Evolutionary conservation across 176 grass and related monocot species (phyloP).

Genomic region (Chrysopogon serrulatus): DNA sequence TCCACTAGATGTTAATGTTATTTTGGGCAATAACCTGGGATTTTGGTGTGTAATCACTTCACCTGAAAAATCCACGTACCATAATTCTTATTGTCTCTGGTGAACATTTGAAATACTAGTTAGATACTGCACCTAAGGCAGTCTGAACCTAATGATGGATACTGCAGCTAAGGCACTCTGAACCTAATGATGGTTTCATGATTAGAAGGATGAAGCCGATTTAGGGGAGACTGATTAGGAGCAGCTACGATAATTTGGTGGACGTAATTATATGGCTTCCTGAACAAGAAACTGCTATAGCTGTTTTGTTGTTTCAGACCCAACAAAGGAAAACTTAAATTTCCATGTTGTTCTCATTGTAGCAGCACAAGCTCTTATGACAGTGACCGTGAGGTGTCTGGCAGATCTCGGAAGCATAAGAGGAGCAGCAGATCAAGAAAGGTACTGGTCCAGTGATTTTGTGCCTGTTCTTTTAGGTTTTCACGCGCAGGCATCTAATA

Average conservation of each 20-base stretch:
- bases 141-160: too few species aligned
- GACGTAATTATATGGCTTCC: neutral
- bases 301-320: neutral
- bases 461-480: neutral
- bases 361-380: constrained; percentile 49
- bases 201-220: neutral
- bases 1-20: neutral
- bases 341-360: neutral
- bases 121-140: too few species aligned
- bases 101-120: neutral
- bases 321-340: neutral
- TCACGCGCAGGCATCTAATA: neutral
- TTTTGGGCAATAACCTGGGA: neutral
- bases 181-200: neutral
- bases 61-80: neutral
- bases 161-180: neutral
- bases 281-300: neutral
- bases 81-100: neutral
- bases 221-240: neutral
- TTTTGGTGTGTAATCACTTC: neutral
- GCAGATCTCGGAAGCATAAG: constrained; percentile 48
- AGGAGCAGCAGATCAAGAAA: constrained; percentile 63
- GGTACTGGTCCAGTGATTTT: constrained; percentile 5
- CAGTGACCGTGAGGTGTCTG: constrained; percentile 38
- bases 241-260: neutral